Evolutionary conservation across 1,139 yeast species (phyloP), one percentile per base, ranked within the genome.

Genomic region (Candida albicans): DNA sequence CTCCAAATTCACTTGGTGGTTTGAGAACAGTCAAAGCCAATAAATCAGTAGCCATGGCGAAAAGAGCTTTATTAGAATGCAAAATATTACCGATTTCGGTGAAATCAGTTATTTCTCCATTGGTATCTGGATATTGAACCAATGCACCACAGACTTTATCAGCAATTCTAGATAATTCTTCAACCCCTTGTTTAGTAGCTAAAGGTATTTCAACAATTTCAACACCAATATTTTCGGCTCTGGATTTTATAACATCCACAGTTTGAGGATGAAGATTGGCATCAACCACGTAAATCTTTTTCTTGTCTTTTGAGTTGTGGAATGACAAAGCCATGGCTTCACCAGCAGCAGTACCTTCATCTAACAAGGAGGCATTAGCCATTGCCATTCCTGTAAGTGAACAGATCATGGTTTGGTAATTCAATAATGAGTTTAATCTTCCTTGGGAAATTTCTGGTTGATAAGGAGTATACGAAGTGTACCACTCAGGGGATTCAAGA

Each of bases 391-490:
- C 98, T 3, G 99, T 93, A 56, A 93, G 75, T 46, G 95, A 96
- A 35, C 90, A 71, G 15, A 93, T 77, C 64, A 91, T 74, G 25
- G 99, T 93, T 68, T 93, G 99, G 70, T 79, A 93, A 67, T 93
- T 93, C 53, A 93, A 72, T 52, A 93, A 73, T 31, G 95, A 83
- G 66, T 91, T 96, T 56, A 93, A 77, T 58, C 99, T 82, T 43
- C 99, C 99, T 67, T 93, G 99, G 2, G 97, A 87, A 52, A 93
- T 91, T 65, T 93, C 99, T 1, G 99, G 97, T 69, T 93, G 99
- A 64, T 93, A 93, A 30, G 99, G 99, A 26, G 99, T 93, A 64
- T 93, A 93, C 0, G 97, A 88, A 31, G 99, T 93, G 71, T 93
- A 93, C 99, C 99, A 93, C 62, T 89, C 96, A 13, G 99, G 99